Conservation (phyloP, 2,329 filamentous ascomycete species). For the Aspergillus sp. region DNA sequence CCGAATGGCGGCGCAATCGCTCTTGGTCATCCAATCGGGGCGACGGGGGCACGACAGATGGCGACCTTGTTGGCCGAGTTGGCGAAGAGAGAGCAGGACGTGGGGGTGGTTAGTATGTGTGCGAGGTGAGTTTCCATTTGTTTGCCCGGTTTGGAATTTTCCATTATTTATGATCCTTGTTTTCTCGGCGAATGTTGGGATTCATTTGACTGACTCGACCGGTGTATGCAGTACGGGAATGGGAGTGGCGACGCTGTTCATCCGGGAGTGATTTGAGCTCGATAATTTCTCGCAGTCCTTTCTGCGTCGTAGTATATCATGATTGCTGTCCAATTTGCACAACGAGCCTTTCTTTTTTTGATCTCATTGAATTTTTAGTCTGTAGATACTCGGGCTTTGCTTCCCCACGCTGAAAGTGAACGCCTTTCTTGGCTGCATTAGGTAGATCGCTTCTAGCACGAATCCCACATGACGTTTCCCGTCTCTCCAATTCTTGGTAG, state of each 20-base stretch:
- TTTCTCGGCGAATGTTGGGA: neutral
- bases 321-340: neutral
- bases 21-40: slow-evolving; percentile 81
- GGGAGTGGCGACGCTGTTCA: slow-evolving; percentile 26
- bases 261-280: slow-evolving; percentile 18
- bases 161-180: neutral
- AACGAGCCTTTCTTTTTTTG: neutral
- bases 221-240: slow-evolving; percentile 22
- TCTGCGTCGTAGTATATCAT: neutral
- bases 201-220: neutral
- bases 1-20: slow-evolving; percentile 91
- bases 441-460: neutral
- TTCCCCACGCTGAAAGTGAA: neutral
- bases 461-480: neutral
- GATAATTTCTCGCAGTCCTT: neutral
- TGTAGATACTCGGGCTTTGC: neutral
- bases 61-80: slow-evolving; percentile 86
- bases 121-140: slow-evolving; percentile 53
- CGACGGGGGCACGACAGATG: slow-evolving; percentile 81
- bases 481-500: no score
- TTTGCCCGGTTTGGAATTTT: neutral
- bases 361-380: neutral
- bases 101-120: slow-evolving; percentile 86
- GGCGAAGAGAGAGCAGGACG: slow-evolving; percentile 78
- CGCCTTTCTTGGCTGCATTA: neutral